phyloP scores from a whole-genome alignment of 148 eudicot genomes.

The Agrostemma githago region DNA sequence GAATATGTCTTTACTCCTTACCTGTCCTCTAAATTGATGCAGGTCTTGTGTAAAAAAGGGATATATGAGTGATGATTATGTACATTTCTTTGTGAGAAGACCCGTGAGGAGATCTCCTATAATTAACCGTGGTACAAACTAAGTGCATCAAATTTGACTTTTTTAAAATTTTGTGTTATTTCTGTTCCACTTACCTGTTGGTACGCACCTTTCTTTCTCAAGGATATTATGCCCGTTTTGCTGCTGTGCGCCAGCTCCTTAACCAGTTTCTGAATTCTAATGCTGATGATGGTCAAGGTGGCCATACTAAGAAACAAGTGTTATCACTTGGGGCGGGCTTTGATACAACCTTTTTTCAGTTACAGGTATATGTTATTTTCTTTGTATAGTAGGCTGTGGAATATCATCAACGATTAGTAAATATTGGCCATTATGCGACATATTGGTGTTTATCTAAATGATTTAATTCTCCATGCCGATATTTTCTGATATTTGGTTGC shows the following conservation, averaged over 20 bases:
- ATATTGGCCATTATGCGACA: no score
- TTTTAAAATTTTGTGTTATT: background rate
- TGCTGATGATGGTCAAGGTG: constrained; percentile 22
- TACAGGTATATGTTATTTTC: constrained; percentile 52
- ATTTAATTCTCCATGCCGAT: no score
- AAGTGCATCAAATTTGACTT: constrained; percentile 11
- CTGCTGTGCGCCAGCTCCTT: constrained; percentile 59
- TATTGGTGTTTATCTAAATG: no score
- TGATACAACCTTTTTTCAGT: constrained; percentile 93
- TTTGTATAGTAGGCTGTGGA: background rate
- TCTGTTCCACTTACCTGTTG: background rate
- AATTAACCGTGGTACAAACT: constrained; percentile 77
- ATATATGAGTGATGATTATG: constrained; percentile 87
- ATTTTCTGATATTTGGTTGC: no score
- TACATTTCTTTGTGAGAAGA: constrained; percentile 84
- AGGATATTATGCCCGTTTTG: constrained; percentile 4
- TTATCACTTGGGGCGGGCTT: constrained; percentile 95
- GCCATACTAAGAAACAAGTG: constrained; percentile 67
- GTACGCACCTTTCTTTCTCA: background rate
- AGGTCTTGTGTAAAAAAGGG: constrained; percentile 98
- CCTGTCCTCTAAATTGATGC: constrained; percentile 11
- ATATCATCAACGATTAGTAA: background rate
- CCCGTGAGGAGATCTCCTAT: constrained; percentile 97
- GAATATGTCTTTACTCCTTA: background rate
- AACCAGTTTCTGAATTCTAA: constrained; percentile 68